These are phyloP conservation scores for Raffaelea ambrosiae DNA, from an alignment of 2,329 filamentous ascomycete species.

Conservation along the genomic window DNA sequence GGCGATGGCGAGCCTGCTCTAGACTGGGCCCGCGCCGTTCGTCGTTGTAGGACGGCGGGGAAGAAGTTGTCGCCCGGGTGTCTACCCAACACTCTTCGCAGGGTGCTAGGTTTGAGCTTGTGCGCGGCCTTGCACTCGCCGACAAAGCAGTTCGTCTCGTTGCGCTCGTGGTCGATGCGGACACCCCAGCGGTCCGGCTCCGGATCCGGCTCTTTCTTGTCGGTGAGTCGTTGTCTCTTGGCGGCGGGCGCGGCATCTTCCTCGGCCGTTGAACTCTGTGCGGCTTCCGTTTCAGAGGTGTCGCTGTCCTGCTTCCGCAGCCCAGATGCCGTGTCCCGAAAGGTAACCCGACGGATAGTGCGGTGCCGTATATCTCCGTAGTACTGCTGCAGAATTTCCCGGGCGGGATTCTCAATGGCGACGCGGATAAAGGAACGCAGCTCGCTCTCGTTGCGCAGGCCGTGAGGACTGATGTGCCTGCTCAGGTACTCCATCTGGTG, in stretches of 20 bases:
- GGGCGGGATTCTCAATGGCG: not conserved
- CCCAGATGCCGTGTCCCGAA: too few species aligned
- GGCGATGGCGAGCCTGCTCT: not conserved
- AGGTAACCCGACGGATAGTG: not conserved
- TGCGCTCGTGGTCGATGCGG: not conserved
- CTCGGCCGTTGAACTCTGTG: too few species aligned
- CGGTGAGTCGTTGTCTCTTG: too few species aligned
- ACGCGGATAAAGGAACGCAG: not conserved
- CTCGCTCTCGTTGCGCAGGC: not conserved
- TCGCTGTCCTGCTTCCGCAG: too few species aligned
- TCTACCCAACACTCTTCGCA: not conserved
- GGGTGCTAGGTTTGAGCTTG: not conserved
- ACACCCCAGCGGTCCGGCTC: not conserved
- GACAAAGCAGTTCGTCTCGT: not conserved
- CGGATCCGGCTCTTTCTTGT: not conserved
- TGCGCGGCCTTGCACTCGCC: slow-evolving; percentile 1
- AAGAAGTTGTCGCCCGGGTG: not conserved
- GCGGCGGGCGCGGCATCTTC: too few species aligned
- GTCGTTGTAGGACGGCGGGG: not conserved
- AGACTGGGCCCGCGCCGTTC: not conserved
- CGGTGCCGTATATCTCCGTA: not conserved
- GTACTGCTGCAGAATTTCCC: not conserved
- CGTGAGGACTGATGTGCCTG: not conserved
- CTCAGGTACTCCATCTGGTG: not conserved
- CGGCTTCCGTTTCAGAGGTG: not conserved